Conservation (phyloP, 202 grass and related monocot genomes). For the Carex sylvatica region DNA sequence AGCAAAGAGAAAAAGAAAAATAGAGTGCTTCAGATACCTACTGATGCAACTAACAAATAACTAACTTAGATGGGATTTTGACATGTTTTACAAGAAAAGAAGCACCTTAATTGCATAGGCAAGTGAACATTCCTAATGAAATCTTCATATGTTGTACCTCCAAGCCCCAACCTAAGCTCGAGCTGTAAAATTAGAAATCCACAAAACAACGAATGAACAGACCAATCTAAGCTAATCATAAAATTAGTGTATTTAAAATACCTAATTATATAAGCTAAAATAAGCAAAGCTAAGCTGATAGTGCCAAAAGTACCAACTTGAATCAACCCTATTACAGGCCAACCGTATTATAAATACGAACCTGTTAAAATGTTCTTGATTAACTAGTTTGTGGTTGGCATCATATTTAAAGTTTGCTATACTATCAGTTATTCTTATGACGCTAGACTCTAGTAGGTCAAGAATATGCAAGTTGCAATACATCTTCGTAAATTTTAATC, state of each 20-base stretch:
- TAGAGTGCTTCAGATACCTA: neutral
- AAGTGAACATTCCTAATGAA: slow-evolving; percentile 85
- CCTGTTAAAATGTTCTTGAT: neutral
- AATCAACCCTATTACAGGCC: neutral
- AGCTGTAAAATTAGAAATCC: slow-evolving; percentile 48
- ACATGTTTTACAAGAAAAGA: slow-evolving; percentile 22
- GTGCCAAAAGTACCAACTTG: neutral
- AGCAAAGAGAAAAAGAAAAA: neutral
- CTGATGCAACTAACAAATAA: neutral
- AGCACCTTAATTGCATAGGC: slow-evolving; percentile 94
- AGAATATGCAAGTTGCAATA: neutral
- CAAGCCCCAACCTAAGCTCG: slow-evolving; percentile 95
- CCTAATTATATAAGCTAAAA: neutral
- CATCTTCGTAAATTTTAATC: neutral
- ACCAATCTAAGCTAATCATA: neutral
- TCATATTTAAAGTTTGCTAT: neutral
- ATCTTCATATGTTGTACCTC: slow-evolving; percentile 91
- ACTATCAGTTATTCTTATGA: neutral
- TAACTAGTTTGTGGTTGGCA: neutral
- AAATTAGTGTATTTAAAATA: neutral
- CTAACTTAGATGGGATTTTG: neutral
- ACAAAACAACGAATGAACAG: neutral
- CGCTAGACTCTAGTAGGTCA: neutral
- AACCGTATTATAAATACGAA: neutral
- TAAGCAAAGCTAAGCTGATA: neutral